These are phyloP conservation scores for Curvularia sp. DNA, from an alignment of 2,329 filamentous ascomycete species.

Conservation along the genomic window DNA sequence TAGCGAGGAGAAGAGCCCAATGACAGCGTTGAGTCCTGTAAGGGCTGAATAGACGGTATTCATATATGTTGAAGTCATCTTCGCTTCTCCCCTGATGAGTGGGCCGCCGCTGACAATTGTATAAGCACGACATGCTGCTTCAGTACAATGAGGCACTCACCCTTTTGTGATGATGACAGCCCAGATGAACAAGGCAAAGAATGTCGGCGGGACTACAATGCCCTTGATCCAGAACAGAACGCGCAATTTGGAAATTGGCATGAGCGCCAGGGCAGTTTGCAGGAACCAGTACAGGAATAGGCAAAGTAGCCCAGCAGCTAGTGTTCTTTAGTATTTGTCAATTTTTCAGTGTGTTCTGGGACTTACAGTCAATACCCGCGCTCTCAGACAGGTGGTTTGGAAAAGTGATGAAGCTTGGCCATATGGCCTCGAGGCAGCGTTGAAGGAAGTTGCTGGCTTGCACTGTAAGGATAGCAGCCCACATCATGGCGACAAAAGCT, in stretches of 20 bases:
- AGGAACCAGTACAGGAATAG: constrained; percentile 62
- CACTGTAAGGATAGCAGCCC: constrained; percentile 57
- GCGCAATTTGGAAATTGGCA: constrained; percentile 56
- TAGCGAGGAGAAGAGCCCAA: constrained; percentile 59
- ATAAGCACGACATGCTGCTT: not conserved
- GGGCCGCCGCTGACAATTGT: constrained; percentile 44
- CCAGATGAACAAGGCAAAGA: constrained; percentile 56
- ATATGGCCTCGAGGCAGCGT: constrained; percentile 56
- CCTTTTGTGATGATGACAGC: constrained; percentile 54
- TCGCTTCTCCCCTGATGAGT: constrained; percentile 49
- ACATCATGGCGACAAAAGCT: constrained; percentile 57
- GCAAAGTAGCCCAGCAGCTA: constrained; percentile 57
- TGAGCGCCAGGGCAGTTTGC: constrained; percentile 54
- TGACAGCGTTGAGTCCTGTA: constrained; percentile 57
- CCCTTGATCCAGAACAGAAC: constrained; percentile 57
- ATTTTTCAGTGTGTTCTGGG: rapidly evolving
- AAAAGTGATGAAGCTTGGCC: constrained; percentile 48
- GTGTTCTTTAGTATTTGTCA: constrained; percentile 22
- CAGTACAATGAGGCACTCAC: constrained; percentile 8
- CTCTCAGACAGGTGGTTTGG: constrained; percentile 48
- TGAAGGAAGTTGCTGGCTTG: constrained; percentile 56
- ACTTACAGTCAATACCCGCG: constrained; percentile 42
- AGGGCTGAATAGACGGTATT: constrained; percentile 55
- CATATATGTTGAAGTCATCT: constrained; percentile 52
- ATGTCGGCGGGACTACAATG: constrained; percentile 54